Conservation (phyloP, 2,329 filamentous ascomycete genomes). For the Talaromyces sp. region DNA sequence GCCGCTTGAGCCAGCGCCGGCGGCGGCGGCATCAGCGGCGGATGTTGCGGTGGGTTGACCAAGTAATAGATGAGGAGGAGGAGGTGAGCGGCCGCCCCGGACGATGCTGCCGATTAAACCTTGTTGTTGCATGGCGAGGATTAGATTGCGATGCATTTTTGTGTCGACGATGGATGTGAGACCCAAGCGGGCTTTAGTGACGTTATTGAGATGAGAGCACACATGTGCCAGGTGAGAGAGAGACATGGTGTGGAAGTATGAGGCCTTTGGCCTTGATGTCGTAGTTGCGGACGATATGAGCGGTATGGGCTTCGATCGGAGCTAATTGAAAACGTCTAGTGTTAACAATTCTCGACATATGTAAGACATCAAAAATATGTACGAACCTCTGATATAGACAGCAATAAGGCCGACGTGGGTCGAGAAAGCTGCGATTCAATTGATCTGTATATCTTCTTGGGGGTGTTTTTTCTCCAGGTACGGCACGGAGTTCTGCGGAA, state of each 20-base stretch:
- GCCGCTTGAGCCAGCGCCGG: conserved; percentile 25
- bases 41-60: conserved; percentile 44
- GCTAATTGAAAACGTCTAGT: neutral
- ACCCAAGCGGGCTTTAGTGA: conserved; percentile 74
- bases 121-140: conserved; percentile 72
- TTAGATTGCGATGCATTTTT: conserved; percentile 73
- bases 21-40: neutral
- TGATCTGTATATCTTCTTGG: neutral
- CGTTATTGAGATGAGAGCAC: conserved; percentile 90
- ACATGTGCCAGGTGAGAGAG: conserved; percentile 72
- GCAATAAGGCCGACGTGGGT: neutral
- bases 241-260: conserved; percentile 54
- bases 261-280: neutral
- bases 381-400: neutral
- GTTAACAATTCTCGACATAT: too few relatives aligned
- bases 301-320: neutral
- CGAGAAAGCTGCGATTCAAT: neutral
- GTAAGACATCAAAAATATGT: too few relatives aligned
- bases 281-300: neutral
- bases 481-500: conserved; percentile 3
- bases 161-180: conserved; percentile 78
- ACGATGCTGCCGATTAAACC: conserved; percentile 80
- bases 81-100: conserved; percentile 62
- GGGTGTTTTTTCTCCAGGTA: conserved; percentile 8
- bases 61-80: conserved; percentile 50